phyloP scores from a whole-genome alignment of 1,284 basidiomycete genomes.

The Kwoniella shivajii region DNA sequence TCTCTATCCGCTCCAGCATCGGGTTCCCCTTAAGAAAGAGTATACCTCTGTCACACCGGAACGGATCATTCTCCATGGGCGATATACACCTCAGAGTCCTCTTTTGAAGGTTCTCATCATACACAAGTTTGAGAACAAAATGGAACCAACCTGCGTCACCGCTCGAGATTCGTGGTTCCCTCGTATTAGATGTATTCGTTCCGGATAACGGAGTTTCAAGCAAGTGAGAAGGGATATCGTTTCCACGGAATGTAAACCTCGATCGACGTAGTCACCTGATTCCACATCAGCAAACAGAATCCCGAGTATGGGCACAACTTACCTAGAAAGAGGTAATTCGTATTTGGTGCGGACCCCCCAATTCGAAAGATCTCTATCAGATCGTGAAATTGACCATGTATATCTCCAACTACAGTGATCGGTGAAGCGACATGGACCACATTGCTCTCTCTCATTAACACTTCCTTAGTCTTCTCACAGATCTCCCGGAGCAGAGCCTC shows the following conservation, averaged over 20 bases:
- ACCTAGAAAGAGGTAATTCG: slow-evolving; percentile 97
- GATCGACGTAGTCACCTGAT: slow-evolving; percentile 94
- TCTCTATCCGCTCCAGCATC: slow-evolving; percentile 23
- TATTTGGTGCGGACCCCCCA: slow-evolving; percentile 93
- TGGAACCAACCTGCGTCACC: slow-evolving; percentile 83
- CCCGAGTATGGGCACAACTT: slow-evolving; percentile 36
- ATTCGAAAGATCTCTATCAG: slow-evolving; percentile 98
- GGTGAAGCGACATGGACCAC: slow-evolving; percentile 97
- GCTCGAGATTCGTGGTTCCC: slow-evolving; percentile 98
- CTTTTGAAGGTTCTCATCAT: slow-evolving; percentile 48
- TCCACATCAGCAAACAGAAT: not conserved
- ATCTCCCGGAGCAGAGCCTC: slow-evolving; percentile 91
- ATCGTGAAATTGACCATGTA: slow-evolving; percentile 99
- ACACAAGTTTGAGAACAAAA: slow-evolving; percentile 6
- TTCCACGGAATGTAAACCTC: slow-evolving; percentile 96
- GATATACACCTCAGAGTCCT: slow-evolving; percentile 45
- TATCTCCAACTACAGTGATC: slow-evolving; percentile 99
- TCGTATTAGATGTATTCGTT: slow-evolving; percentile 93
- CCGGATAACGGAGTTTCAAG: slow-evolving; percentile 94
- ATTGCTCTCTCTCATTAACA: slow-evolving; percentile 98
- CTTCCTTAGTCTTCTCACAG: slow-evolving; percentile 97
- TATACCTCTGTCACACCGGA: slow-evolving; percentile 28
- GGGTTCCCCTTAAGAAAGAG: slow-evolving; percentile 40
- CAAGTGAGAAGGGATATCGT: slow-evolving; percentile 97
- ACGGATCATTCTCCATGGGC: slow-evolving; percentile 30